Evolutionary conservation across 768 basidiomycete genomes (phyloP).

Genomic region (Gymnopilus dilepis): DNA sequence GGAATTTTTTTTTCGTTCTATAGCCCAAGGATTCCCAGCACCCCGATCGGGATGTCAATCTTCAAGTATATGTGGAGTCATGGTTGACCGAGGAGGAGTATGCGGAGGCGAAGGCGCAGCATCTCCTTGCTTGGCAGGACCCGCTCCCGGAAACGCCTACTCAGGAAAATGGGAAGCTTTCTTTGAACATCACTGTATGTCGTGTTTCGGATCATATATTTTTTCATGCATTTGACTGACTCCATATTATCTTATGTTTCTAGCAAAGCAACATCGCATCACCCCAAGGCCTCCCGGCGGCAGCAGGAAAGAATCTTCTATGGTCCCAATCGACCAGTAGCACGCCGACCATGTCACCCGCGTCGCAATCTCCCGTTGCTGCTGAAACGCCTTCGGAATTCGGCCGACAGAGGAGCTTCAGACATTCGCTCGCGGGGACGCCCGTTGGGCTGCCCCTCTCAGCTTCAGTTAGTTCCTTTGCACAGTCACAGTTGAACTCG

Average conservation of each 20-base stretch:
- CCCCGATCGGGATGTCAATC: constrained; percentile 69
- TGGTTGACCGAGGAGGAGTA: constrained; percentile 84
- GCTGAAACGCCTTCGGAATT: constrained; percentile 26
- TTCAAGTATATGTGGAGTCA: constrained; percentile 77
- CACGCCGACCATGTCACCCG: constrained; percentile 41
- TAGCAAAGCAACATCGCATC: constrained; percentile 19
- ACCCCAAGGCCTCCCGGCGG: constrained; percentile 34
- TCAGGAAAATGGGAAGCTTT: constrained; percentile 46
- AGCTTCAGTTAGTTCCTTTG: constrained; percentile 64
- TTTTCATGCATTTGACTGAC: constrained; percentile 6
- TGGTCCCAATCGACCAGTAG: constrained; percentile 60
- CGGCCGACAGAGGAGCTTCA: constrained; percentile 23
- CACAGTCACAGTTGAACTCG: no score
- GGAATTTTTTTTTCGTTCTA: constrained; percentile 16
- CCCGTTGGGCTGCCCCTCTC: constrained; percentile 47
- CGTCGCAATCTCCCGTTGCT: constrained; percentile 36
- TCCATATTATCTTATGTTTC: constrained; percentile 9
- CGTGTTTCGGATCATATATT: constrained; percentile 23
- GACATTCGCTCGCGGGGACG: constrained; percentile 52
- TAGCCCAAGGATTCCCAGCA: constrained; percentile 82
- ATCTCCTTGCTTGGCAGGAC: constrained; percentile 75
- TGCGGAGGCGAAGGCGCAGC: constrained; percentile 61
- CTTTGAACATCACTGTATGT: constrained; percentile 45
- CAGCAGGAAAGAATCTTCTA: constrained; percentile 70
- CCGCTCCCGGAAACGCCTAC: constrained; percentile 41